Percentiles rank a stretch among this genome's conserved stretches.
Evolutionary conservation across 2,329 filamentous ascomycete genomes (phyloP).

Genomic region (Dothideomycetes sp.): DNA sequence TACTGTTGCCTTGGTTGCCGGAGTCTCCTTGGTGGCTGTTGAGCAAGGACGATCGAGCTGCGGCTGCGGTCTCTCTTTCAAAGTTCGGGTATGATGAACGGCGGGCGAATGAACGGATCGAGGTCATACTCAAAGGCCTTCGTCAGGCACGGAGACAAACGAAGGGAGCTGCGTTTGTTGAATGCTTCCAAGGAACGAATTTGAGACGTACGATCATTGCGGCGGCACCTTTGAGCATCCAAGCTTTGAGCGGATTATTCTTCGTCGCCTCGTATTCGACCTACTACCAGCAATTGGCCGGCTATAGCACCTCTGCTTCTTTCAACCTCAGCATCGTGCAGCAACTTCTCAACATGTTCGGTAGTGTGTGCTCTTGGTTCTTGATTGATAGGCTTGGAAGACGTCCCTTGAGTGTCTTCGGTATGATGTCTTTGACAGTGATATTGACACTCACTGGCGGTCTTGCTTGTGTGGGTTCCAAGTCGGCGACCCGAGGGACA

Average conservation of each 20-base stretch:
- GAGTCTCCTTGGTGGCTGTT: constrained; percentile 17
- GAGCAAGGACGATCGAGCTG: constrained; percentile 11
- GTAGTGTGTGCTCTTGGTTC: constrained; percentile 34
- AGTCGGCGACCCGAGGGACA: constrained; percentile 4
- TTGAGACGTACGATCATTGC: constrained; percentile 34
- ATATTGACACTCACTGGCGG: constrained; percentile 35
- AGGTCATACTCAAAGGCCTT: constrained; percentile 25
- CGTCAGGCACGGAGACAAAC: constrained; percentile 29
- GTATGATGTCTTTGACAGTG: constrained; percentile 27
- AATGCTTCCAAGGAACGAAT: constrained; percentile 34
- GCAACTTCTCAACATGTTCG: constrained; percentile 31
- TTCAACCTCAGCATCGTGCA: constrained; percentile 35
- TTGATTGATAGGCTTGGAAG: constrained; percentile 33
- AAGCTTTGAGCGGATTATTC: constrained; percentile 28
- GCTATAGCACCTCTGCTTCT: constrained; percentile 28
- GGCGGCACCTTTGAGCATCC: constrained; percentile 29
- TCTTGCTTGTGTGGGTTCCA: constrained; percentile 20
- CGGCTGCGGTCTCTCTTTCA: constrained; percentile 18
- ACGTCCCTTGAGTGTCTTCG: constrained; percentile 29
- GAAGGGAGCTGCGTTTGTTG: constrained; percentile 30
- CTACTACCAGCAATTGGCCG: constrained; percentile 37
- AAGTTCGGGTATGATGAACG: constrained; percentile 19
- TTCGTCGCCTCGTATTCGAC: constrained; percentile 33
- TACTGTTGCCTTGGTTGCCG: constrained; percentile 22
- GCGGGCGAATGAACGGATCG: constrained; percentile 19